Percentiles rank a stretch among this genome's conserved stretches.
Evolutionary conservation across 2,329 filamentous ascomycete species (phyloP).

Genomic region (Cladosporium sp.): DNA sequence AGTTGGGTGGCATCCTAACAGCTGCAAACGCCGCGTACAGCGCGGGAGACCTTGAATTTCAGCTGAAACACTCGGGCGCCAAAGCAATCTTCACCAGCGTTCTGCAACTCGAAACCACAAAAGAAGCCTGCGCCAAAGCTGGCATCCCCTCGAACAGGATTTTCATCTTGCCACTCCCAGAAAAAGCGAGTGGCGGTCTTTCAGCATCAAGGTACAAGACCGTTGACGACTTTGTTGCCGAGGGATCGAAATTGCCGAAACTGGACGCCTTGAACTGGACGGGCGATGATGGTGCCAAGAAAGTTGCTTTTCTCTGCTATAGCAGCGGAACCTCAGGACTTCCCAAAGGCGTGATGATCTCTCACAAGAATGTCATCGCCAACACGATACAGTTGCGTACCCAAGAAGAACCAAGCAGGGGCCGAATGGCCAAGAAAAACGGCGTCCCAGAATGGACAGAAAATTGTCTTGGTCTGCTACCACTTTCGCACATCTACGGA

Average conservation of each 20-base stretch:
- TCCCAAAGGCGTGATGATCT: slow-evolving; percentile 73
- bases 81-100: slow-evolving; percentile 69
- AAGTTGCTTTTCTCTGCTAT: slow-evolving; percentile 73
- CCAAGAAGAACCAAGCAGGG: slow-evolving; percentile 45
- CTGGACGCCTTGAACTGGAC: slow-evolving; percentile 56
- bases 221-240: slow-evolving; percentile 60
- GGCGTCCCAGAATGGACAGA: slow-evolving; percentile 42
- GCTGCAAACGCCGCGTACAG: slow-evolving; percentile 75
- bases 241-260: slow-evolving; percentile 53
- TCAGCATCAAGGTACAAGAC: slow-evolving; percentile 56
- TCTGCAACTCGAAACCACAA: slow-evolving; percentile 60
- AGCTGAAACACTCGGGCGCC: slow-evolving; percentile 65
- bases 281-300: slow-evolving; percentile 61
- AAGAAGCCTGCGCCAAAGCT: slow-evolving; percentile 59
- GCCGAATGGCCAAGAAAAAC: slow-evolving; percentile 22
- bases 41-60: slow-evolving; percentile 64
- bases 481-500: slow-evolving; percentile 78
- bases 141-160: slow-evolving; percentile 62
- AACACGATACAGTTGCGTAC: slow-evolving; percentile 63
- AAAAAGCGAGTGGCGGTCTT: slow-evolving; percentile 47
- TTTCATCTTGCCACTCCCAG: slow-evolving; percentile 66
- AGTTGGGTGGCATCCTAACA: slow-evolving; percentile 68
- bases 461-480: slow-evolving; percentile 64
- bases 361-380: slow-evolving; percentile 72
- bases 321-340: slow-evolving; percentile 76